These are phyloP conservation scores for Scheffersomyces ergatensis DNA, from an alignment of 805 yeast genomes.

Conservation along the genomic window DNA sequence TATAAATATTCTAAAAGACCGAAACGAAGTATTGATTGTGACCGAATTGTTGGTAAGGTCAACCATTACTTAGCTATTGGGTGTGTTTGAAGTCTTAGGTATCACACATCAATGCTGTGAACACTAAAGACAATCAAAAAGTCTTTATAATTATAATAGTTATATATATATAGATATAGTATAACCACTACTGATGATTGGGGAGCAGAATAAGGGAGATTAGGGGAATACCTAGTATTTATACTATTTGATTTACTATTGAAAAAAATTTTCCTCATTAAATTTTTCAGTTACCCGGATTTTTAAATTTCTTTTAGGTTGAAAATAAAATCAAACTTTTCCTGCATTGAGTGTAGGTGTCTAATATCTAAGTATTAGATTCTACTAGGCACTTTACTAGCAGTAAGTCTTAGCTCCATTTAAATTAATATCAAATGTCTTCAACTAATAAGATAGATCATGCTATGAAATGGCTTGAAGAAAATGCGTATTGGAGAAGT, in stretches of 20 bases:
- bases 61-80: conserved; percentile 62
- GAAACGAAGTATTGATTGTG: conserved; percentile 74
- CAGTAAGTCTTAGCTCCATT: too few relatives aligned
- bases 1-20: conserved; percentile 57
- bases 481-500: conserved; percentile 55
- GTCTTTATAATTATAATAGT: conserved; percentile 27
- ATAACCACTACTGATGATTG: conserved; percentile 81
- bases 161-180: conserved; percentile 67
- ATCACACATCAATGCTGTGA: conserved; percentile 6
- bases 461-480: conserved; percentile 48
- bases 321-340: too few relatives aligned
- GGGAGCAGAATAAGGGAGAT: conserved; percentile 29
- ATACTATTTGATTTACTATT: conserved; percentile 14
- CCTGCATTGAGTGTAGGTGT: too few relatives aligned
- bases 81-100: conserved; percentile 4
- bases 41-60: conserved; percentile 73
- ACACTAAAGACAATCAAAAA: not conserved
- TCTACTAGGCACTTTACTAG: too few relatives aligned
- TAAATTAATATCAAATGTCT: too few relatives aligned
- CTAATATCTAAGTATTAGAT: too few relatives aligned
- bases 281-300: conserved; percentile 5
- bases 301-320: not conserved
- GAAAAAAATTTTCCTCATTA: conserved; percentile 1
- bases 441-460: conserved; percentile 4
- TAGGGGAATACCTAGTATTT: conserved; percentile 24